Evolutionary conservation across 2,329 filamentous ascomycete genomes (phyloP), one percentile per base, ranked within the genome.

Genomic region (Parascedosporium putredinis): DNA sequence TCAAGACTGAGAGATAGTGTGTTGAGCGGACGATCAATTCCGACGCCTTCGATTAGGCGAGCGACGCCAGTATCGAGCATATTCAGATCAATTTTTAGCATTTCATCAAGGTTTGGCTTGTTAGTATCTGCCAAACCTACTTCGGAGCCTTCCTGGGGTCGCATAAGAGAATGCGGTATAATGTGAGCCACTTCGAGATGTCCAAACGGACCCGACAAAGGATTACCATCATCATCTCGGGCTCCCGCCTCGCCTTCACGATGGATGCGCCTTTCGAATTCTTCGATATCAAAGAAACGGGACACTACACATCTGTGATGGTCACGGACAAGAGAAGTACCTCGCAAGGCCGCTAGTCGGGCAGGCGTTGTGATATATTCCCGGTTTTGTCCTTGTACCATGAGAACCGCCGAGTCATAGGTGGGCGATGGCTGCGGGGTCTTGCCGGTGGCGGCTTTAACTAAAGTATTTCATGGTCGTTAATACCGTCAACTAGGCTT

Each of bases 171-270:
- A 4, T 23, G 22, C 23, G 16, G 16, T 6, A 20, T 23, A 12
- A 43, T 43, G 38, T 43, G 38, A 43, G 38, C 38, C 18, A 43
- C 38, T 20, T 43, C 38, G 22, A 43, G 16, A 23, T 43, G 12
- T 9, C 16, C 22, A 23, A 16, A 43, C 8, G 38, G 38, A 14
- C 6, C 2, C 5, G 38, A 43, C 16, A 43, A 20, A 5, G 18
- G 18, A 10, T 20, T 23, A 4, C 38, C 38, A 43, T 43, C 38
- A 20, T 43, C 38, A 23, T 43, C 38, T 20, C 12, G 18, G 18
- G 38, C 38, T 16, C 23, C 23, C 18, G 14, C 33, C 12, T 22
- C 16, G 10, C 38, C 38, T 12, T 20, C 38, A 20, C 16, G 12
- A 20, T 22, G 5, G 3, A 22, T 43, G 16, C 38, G 38, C 12